Conservation (phyloP, 306 rosid genomes). For the Sindora glabra region DNA sequence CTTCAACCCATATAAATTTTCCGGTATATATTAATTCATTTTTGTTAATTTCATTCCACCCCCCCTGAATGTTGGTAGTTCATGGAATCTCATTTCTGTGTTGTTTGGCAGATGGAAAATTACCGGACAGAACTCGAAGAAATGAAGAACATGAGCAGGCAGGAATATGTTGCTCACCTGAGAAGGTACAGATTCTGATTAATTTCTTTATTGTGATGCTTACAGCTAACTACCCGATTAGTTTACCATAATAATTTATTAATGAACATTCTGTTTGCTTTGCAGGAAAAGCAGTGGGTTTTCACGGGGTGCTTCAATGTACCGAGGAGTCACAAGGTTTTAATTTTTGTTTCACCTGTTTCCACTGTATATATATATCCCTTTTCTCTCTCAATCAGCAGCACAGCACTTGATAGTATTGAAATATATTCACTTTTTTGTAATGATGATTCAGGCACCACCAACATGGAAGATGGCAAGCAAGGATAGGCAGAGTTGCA, state of each 20-base stretch:
- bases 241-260: background rate
- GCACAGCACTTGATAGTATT: too few species aligned
- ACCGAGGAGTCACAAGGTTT: slow-evolving; percentile 96
- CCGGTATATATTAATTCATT: slow-evolving; percentile 33
- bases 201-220: background rate
- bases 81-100: background rate
- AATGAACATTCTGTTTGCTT: background rate
- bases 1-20: slow-evolving; percentile 84
- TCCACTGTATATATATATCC: background rate
- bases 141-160: slow-evolving; percentile 95
- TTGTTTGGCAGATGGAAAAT: slow-evolving; percentile 51
- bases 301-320: slow-evolving; percentile 94
- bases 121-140: slow-evolving; percentile 66
- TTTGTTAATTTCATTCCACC: too few species aligned
- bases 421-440: too few species aligned
- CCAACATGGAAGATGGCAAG: slow-evolving; percentile 99
- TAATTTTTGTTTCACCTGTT: background rate
- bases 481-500: slow-evolving; percentile 96
- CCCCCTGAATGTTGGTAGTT: background rate
- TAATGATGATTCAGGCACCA: slow-evolving; percentile 84
- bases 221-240: background rate
- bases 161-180: slow-evolving; percentile 91
- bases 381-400: background rate
- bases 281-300: slow-evolving; percentile 97
- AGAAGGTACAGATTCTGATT: slow-evolving; percentile 48